phyloP scores from a whole-genome alignment of 148 eudicot genomes.

The Camellia granthamiana region DNA sequence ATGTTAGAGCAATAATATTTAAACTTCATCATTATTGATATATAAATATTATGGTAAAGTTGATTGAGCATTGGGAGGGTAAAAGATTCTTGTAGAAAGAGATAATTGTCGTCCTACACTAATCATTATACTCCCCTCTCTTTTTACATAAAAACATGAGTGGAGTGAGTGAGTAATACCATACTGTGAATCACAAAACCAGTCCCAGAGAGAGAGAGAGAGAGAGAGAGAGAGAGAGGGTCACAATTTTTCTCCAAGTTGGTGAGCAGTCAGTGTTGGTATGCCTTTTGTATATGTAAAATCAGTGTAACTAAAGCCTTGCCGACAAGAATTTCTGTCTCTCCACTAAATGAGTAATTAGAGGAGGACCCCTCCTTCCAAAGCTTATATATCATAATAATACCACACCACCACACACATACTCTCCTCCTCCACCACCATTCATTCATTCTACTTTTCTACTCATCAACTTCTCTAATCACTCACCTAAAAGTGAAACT shows the following conservation, averaged over 20 bases:
- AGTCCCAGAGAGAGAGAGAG: neutral
- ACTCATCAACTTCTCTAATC: constrained; percentile 15
- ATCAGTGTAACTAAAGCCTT: constrained; percentile 22
- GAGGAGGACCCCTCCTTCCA: constrained; percentile 18
- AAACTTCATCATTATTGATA: too few relatives aligned
- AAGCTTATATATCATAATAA: too few relatives aligned
- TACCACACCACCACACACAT: too few relatives aligned
- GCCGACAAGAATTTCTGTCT: constrained; percentile 54
- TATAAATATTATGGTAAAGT: too few relatives aligned
- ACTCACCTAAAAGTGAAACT: constrained; percentile 11
- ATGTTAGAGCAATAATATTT: too few relatives aligned
- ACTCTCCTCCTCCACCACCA: neutral
- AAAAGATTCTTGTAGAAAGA: constrained; percentile 28
- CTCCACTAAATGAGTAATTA: constrained; percentile 33
- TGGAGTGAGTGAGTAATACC: constrained; percentile 2
- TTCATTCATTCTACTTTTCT: constrained; percentile 6
- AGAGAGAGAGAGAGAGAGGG: neutral
- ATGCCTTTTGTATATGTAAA: constrained; percentile 19
- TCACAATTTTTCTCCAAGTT: constrained; percentile 13
- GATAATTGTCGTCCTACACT: constrained; percentile 22
- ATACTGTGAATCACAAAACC: neutral
- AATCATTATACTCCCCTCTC: constrained; percentile 22
- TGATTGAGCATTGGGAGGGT: constrained; percentile 15
- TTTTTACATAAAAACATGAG: constrained; percentile 17
- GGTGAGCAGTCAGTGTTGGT: constrained; percentile 36